Evolutionary conservation across 2,329 filamentous ascomycete species (phyloP).

Genomic region (Dissoconium aciculare): DNA sequence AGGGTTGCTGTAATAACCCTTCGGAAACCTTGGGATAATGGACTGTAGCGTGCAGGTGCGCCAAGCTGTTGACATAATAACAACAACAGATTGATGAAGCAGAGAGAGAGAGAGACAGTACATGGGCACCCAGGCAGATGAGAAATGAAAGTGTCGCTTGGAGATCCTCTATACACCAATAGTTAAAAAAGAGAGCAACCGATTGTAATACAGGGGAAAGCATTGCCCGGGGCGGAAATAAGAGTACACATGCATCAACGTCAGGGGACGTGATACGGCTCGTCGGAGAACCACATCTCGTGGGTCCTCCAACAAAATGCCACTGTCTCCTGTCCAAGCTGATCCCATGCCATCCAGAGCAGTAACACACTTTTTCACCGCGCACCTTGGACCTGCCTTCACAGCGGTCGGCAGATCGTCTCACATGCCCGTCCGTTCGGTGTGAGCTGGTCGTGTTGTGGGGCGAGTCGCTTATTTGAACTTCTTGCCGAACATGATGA

Average conservation of each 20-base stretch:
- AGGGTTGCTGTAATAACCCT: too few species aligned
- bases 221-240: constrained; percentile 18
- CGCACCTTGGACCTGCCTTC: neutral
- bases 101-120: neutral
- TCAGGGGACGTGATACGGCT: constrained; percentile 11
- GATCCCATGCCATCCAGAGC: constrained; percentile 15
- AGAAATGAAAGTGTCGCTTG: too few species aligned
- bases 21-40: too few species aligned
- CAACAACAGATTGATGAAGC: too few species aligned
- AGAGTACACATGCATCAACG: constrained; percentile 17
- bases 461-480: constrained; percentile 49
- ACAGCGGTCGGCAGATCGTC: neutral
- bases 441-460: constrained; percentile 4
- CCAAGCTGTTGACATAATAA: too few species aligned
- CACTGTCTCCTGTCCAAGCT: constrained; percentile 10
- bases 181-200: constrained; percentile 16
- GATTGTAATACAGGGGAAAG: constrained; percentile 24
- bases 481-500: constrained; percentile 99
- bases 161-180: constrained; percentile 19
- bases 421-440: constrained; percentile 1
- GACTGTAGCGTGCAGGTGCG: too few species aligned
- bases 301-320: constrained; percentile 4
- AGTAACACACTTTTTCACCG: constrained; percentile 9
- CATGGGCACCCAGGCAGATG: neutral
- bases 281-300: constrained; percentile 3